Evolutionary conservation across 495 filamentous ascomycete species (phyloP).

Genomic region (Trichoderma asperelloides): DNA sequence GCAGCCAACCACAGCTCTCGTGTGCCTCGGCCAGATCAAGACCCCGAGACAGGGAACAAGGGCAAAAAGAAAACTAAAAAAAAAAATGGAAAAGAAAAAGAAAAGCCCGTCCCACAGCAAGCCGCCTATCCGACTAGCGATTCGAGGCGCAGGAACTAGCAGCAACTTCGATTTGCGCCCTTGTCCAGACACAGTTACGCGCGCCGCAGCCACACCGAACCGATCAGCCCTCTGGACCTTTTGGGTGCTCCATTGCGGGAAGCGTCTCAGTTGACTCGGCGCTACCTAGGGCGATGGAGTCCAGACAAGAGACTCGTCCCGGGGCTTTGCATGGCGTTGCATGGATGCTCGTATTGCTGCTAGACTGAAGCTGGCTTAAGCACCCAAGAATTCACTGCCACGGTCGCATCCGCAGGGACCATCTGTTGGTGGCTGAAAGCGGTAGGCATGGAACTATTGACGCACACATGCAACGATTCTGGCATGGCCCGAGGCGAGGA

Average conservation of each 20-base stretch:
- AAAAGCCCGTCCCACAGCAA: not conserved
- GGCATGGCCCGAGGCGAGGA: not conserved
- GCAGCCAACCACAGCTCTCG: too few species aligned
- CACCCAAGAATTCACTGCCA: too few species aligned
- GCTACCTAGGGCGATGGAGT: too few species aligned
- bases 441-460: not conserved
- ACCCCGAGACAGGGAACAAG: too few species aligned
- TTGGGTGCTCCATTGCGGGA: not conserved
- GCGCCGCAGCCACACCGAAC: conserved; percentile 4
- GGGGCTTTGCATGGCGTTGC: too few species aligned
- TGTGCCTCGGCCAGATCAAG: too few species aligned
- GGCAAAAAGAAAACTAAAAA: too few species aligned
- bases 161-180: too few species aligned
- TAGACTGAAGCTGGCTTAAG: not conserved
- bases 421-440: not conserved
- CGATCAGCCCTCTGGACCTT: not conserved
- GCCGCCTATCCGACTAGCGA: conserved; percentile 4
- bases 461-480: not conserved
- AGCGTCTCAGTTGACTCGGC: not conserved
- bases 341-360: not conserved
- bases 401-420: too few species aligned
- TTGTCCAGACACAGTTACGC: not conserved
- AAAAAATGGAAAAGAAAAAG: not conserved
- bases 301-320: too few species aligned
- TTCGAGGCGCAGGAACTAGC: not conserved